Evolutionary conservation across 768 basidiomycete species (phyloP), one percentile per base, ranked within the genome.

Genomic region (Gymnopilus junonius): DNA sequence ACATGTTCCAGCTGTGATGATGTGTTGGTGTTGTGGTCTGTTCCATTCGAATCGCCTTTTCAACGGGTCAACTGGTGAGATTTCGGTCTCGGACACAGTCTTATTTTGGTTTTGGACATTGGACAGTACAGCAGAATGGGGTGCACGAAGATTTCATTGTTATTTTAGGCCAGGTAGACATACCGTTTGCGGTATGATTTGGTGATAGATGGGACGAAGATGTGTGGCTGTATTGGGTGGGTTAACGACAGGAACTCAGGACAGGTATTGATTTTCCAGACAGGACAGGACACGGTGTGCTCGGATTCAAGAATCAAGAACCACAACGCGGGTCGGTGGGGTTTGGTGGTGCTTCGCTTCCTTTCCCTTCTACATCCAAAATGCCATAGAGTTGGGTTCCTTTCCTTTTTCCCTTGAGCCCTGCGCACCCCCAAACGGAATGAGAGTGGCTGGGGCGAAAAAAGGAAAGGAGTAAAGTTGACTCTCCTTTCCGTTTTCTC

Each of bases 351-450:
- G 48, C 48, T 51, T 51, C 48, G 48, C 48, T 51, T 51, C 48
- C 48, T 51, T 51, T 51, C 48, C 48, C 48, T 51, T 51, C 48
- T 51, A 29, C 48, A 51, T 46, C 45, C 45, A 46, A 46, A 51
- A 51, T 51, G 48, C 48, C 48, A 51, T 20, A 51, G 48, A 51
- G 48, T 51, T 51, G 48, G 48, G 48, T 51, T 51, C 48, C 48
- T 51, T 51, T 17, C 48, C 48, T 32, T 51, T 51, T 51, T 51
- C 48, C 48, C 48, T 51, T 51, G 45, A 48, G 45, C 25, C n/a
- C 45, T 48, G 45, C 3, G 10, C 25, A 27, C 45, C n/a, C 46
- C 48, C 31, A 51, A 51, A 51, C 29, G 48, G 48, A 51, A 51
- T 20, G 48, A 51, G 48, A 51, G 48, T 51, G 48, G 48, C 48